Base-by-base conservation (phyloP, 495 filamentous ascomycete genomes). In the Aspergillus sclerotioniger region DNA sequence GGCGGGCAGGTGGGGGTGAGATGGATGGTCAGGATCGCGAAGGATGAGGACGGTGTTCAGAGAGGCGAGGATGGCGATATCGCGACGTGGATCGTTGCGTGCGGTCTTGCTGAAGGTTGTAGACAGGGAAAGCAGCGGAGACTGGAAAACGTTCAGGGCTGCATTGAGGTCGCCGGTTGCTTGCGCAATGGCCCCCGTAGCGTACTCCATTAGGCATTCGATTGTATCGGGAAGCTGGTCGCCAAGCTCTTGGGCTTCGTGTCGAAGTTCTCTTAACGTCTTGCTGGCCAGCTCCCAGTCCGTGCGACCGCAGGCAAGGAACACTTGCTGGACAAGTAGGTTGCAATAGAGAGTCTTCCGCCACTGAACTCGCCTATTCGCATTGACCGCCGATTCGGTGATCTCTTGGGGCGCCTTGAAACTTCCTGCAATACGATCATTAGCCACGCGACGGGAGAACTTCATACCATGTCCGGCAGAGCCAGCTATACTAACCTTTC, bases 21-120 rank as follows among this genome's bases (percentile, higher is more conserved):
- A 56, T 49, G 75, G 74, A 25, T 87, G 81, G 0, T 69, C 58
- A 8, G 82, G 82, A 37, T 86, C 75, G 46, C 91, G 89, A 60
- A 96, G 76, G 54, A 98, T 94, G 68, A 92, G 87, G 25, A 96
- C 72, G 20, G 81, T 81, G 71, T 96, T 98, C 57, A 99, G 81
- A 5, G 85, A 76, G 5, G 91, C 88, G 10, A 98, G 82, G 49
- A 96, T 82, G 8, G 85, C 76, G 17, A 95, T 75, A 59, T 96
- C 90, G 3, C 82, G 79, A 47, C 82, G 80, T n/a, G 85, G 75
- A 35, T 86, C 81, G 52, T 82, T 76, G 50, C 70, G 72, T 46
- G 71, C 60, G 60, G 71, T 73, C 44, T 64, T 71, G 57, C 65
- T 80, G 53, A 62, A 72, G 16, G 64, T 66, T 29, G 76, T 67